A percentile compares a stretch with the other conserved stretches of the same genome.
phyloP scores from a whole-genome alignment of 306 rosid genomes.

The Geum urbanum region DNA sequence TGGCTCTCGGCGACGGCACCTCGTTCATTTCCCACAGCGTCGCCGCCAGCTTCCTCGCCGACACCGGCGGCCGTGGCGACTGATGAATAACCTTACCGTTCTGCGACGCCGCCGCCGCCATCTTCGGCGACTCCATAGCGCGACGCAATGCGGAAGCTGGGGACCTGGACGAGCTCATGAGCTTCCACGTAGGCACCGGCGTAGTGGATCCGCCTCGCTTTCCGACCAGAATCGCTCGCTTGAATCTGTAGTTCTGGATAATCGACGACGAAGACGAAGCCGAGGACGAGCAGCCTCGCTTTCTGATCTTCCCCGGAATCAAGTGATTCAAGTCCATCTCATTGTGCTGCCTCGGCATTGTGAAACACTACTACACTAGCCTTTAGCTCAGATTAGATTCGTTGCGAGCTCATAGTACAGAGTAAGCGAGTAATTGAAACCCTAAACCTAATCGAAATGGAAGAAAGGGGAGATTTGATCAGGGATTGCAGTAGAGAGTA shows the following conservation, averaged over 20 bases:
- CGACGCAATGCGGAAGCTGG: slow-evolving; percentile 64
- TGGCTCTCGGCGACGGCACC: slow-evolving; percentile 75
- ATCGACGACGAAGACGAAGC: slow-evolving; percentile 89
- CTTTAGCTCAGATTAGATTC: background rate
- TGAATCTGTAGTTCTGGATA: slow-evolving; percentile 79
- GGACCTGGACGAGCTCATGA: slow-evolving; percentile 64
- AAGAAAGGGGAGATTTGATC: slow-evolving; percentile 26
- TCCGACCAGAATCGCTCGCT: slow-evolving; percentile 76
- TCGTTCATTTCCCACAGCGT: slow-evolving; percentile 99
- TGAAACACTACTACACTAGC: background rate
- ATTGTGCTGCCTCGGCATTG: slow-evolving; percentile 65
- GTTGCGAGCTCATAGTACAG: background rate
- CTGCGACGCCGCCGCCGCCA: slow-evolving; percentile 40
- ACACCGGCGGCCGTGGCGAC: slow-evolving; percentile 4
- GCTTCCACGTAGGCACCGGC: slow-evolving; percentile 92
- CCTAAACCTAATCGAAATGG: background rate
- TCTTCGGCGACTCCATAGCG: slow-evolving; percentile 54
- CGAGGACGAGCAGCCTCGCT: slow-evolving; percentile 91
- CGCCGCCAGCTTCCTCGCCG: slow-evolving; percentile 98
- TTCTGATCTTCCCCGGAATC: slow-evolving; percentile 88
- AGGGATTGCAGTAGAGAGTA: slow-evolving; percentile 22
- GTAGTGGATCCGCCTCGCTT: slow-evolving; percentile 86
- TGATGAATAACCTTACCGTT: background rate
- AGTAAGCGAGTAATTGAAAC: slow-evolving; percentile 8
- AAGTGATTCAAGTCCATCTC: slow-evolving; percentile 39